A percentile compares a stretch with the other conserved stretches of the same genome.
phyloP scores from a whole-genome alignment of 306 rosid species.

The Quercus parvula region DNA sequence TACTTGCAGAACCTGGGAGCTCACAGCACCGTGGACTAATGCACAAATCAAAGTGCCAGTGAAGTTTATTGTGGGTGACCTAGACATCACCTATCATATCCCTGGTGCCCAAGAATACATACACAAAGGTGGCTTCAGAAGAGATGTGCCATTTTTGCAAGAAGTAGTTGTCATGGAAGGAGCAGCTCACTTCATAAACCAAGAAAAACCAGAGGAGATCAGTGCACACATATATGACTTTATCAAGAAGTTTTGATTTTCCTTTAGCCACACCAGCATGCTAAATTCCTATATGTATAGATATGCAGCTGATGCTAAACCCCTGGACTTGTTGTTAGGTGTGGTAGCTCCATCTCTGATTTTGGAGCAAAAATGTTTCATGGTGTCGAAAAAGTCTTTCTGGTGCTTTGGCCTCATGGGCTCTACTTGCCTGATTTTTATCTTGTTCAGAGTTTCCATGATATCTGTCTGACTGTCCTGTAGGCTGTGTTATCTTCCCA shows the following conservation, averaged over 20 bases:
- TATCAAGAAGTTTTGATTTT: conserved; percentile 51
- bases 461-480: too few relatives aligned
- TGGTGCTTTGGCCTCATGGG: too few relatives aligned
- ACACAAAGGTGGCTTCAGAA: conserved; percentile 55
- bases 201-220: conserved; percentile 62
- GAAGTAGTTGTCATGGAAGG: conserved; percentile 61
- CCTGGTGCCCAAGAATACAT: conserved; percentile 56
- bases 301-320: not conserved
- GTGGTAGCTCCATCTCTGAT: too few relatives aligned
- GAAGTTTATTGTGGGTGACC: conserved; percentile 67
- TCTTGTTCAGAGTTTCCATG: too few relatives aligned
- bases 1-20: conserved; percentile 72
- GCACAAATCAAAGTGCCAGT: conserved; percentile 61
- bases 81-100: conserved; percentile 48
- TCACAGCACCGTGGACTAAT: conserved; percentile 64
- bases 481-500: too few relatives aligned
- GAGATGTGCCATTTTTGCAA: conserved; percentile 52
- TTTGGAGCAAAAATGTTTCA: too few relatives aligned
- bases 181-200: conserved; percentile 58
- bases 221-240: conserved; percentile 51
- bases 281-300: not conserved
- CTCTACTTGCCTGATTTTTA: too few relatives aligned
- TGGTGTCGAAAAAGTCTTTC: too few relatives aligned
- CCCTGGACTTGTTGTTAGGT: too few relatives aligned
- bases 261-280: not conserved